A percentile compares a stretch with the other conserved stretches of the same genome.
These are phyloP conservation scores for Cercophora samala DNA, from an alignment of 495 filamentous ascomycete genomes.

Conservation along the genomic window DNA sequence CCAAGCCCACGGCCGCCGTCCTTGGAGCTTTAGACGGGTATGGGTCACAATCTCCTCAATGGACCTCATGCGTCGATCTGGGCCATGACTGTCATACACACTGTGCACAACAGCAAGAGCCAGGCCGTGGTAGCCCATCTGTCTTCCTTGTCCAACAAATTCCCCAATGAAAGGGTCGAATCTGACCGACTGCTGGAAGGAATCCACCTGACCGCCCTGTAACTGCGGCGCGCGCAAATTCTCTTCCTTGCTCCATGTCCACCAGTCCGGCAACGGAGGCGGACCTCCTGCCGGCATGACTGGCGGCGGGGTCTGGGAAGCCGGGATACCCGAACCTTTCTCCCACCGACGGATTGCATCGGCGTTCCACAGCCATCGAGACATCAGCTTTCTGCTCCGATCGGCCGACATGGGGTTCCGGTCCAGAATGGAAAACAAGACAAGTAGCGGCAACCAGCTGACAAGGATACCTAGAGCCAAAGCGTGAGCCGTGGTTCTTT, in stretches of 20 bases:
- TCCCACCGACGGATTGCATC: slow-evolving; percentile 17
- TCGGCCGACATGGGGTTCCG: slow-evolving; percentile 45
- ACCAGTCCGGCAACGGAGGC: neutral
- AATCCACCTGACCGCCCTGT: slow-evolving; percentile 19
- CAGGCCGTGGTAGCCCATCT: slow-evolving; percentile 45
- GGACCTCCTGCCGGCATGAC: neutral
- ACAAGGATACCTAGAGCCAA: slow-evolving; percentile 48
- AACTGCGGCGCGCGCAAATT: neutral
- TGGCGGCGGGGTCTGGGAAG: slow-evolving; percentile 11
- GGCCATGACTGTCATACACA: slow-evolving; percentile 32
- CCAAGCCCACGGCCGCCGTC: slow-evolving; percentile 16
- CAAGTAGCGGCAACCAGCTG: slow-evolving; percentile 49
- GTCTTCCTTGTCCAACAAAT: slow-evolving; percentile 48
- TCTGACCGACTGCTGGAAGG: neutral
- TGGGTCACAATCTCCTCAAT: neutral
- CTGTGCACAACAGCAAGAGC: slow-evolving; percentile 45
- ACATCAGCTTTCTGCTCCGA: slow-evolving; percentile 24
- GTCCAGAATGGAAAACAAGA: slow-evolving; percentile 46
- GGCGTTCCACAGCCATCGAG: slow-evolving; percentile 21
- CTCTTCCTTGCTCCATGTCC: neutral
- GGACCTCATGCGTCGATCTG: neutral
- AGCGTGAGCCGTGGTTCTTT: slow-evolving; percentile 42
- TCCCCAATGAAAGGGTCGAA: neutral
- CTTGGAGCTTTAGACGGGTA: neutral
- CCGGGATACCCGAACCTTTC: neutral